Evolutionary conservation across 2,329 filamentous ascomycete species (phyloP), one percentile per base, ranked within the genome.

Genomic region (Cucurbitaria berberidis): DNA sequence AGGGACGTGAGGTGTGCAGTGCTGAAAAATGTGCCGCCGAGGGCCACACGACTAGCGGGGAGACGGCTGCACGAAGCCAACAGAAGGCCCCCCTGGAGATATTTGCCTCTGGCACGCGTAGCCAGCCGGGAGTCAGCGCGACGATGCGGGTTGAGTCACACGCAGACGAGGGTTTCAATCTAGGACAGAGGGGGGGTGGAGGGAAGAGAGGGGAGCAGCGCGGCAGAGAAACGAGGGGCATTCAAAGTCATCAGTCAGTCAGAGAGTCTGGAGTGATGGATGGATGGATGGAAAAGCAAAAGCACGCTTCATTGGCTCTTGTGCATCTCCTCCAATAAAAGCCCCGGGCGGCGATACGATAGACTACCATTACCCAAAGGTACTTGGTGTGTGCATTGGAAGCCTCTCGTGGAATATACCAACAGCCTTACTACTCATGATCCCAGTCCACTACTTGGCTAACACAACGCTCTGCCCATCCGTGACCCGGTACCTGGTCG

Each of bases 21-120:
- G n/a, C n/a, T n/a, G n/a, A n/a, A 34, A 47, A 49, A 47, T 36
- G 41, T 50, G 49, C 47, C 46, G 32, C 46, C 29, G 32, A 27
- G 35, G 32, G 42, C 42, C 39, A 39, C 48, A 44, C 5, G 9
- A 26, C 24, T 41, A 24, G 48, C 52, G 56, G 56, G 54, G 50
- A 54, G 51, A 27, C 36, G 36, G 36, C 36, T 39, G 36, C 36
- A 38, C 35, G 11, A 22, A 38, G 35, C 35, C 35, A 19, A 18
- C 35, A 7, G 7, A 18, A 39, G n/a, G n/a, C n/a, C n/a, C n/a
- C n/a, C n/a, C n/a, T n/a, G n/a, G n/a, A n/a, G n/a, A n/a, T n/a
- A n/a, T n/a, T n/a, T n/a, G n/a, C n/a, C n/a, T n/a, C n/a, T n/a
- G n/a, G n/a, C n/a, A n/a, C n/a, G n/a, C n/a, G n/a, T n/a, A n/a